Base-by-base conservation (phyloP, 2,329 filamentous ascomycete species). In the Trichoderma guizhouense region DNA sequence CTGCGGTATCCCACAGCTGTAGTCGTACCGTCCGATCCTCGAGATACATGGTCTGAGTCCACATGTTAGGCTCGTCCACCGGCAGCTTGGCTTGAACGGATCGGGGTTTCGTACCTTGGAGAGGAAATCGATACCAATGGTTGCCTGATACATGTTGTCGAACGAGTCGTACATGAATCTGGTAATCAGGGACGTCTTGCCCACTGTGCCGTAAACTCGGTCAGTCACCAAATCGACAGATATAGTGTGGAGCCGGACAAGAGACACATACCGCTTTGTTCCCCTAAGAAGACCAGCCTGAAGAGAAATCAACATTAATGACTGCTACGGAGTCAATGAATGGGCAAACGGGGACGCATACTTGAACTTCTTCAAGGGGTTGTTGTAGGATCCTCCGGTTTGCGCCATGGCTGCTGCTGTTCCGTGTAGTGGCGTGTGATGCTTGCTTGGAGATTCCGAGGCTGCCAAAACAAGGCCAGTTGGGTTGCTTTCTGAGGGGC, bases 121-220 rank as follows among this genome's bases (percentile, higher is more conserved):
- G 76, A 99, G 90, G 81, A 99, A 99, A 84, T 99, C 96, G 85
- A 99, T 99, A 80, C 96, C 96, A 80, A 99, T 98, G 51, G 96
- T 99, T 72, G 96, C 96, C 84, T 99, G 96, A 86, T 99, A 99
- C 88, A 95, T 98, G 85, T 97, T 98, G 87, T 99, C 96, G 87
- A 99, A 99, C 62, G 96, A 98, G 84, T 99, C 96, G 88, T 99
- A 99, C 96, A 99, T 99, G 87, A 99, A 99, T 75, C 96, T 92
- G 76, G 96, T 99, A 82, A 99, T 99, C 78, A 99, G 86, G 74
- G 96, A 99, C 36, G 96, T 99, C 86, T 99, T 99, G 81, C 96
- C 96, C 78, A 99, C 96, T 98, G 82, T 98, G 82, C 75, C 72
- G 68, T 68, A 64, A 15, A 73, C 43, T 62, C 58, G 61, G 64